Percentiles rank a stretch among this genome's conserved stretches.
Conservation (phyloP, 1,139 yeast genomes). For the Hyphopichia buzzinii region DNA sequence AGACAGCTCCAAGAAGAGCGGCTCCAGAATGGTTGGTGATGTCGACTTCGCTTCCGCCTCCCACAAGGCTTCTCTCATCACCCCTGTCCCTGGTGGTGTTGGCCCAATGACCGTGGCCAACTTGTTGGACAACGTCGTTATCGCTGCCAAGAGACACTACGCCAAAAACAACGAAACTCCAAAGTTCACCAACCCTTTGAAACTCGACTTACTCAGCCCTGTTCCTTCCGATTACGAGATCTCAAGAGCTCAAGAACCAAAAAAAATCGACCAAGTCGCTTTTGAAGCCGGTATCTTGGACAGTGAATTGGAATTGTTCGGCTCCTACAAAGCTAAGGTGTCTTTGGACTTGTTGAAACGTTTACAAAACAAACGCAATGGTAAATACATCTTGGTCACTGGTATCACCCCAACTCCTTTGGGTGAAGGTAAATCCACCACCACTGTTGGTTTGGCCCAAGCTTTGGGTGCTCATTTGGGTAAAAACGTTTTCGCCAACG, state of each 20-base stretch:
- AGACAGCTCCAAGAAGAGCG: conserved; percentile 75
- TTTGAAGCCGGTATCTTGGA: conserved; percentile 79
- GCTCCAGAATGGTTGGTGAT: conserved; percentile 89
- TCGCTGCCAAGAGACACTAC: conserved; percentile 68
- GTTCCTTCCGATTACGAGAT: conserved; percentile 95
- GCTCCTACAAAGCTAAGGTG: conserved; percentile 90
- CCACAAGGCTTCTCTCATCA: conserved; percentile 68
- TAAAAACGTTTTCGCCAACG: conserved; percentile 88
- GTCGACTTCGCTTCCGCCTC: conserved; percentile 75
- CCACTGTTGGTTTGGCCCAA: conserved; percentile 95
- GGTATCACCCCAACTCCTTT: conserved; percentile 99
- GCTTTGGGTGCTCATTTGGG: conserved; percentile 92
- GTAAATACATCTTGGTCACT: conserved; percentile 89
- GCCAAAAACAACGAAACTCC: conserved; percentile 46
- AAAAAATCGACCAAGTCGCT: conserved; percentile 79
- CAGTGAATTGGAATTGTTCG: conserved; percentile 86
- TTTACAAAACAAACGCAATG: conserved; percentile 65
- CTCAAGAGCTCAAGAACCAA: conserved; percentile 86
- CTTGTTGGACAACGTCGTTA: conserved; percentile 82
- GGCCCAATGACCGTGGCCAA: conserved; percentile 99
- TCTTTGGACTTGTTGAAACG: conserved; percentile 73
- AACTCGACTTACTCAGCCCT: conserved; percentile 65
- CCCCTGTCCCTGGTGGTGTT: conserved; percentile 99
- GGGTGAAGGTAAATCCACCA: conserved; percentile 98
- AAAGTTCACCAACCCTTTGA: conserved; percentile 57